Conservation (phyloP, 1,284 basidiomycete genomes). For the Ustilago crameri region DNA sequence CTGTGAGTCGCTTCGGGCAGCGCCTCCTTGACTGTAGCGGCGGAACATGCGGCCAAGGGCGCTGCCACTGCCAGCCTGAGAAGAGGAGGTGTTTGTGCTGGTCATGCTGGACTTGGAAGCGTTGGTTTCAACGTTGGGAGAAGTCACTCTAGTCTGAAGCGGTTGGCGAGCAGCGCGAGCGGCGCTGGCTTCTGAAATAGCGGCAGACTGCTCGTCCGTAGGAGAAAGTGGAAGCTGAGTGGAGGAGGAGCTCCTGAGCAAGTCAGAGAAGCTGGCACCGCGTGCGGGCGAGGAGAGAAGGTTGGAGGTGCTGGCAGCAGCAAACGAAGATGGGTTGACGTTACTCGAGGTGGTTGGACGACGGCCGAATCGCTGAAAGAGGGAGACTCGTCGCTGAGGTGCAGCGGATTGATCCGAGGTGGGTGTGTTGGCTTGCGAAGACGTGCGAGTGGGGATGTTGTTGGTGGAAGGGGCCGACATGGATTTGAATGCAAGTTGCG, state of each 20-base stretch:
- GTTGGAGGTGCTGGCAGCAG: constrained; percentile 45
- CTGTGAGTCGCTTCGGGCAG: constrained; percentile 20
- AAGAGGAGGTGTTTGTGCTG: not conserved
- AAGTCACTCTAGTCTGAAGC: constrained; percentile 9
- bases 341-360: constrained; percentile 28
- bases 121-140: constrained; percentile 5
- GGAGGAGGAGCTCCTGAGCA: constrained; percentile 36
- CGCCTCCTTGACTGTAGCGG: constrained; percentile 54
- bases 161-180: constrained; percentile 17
- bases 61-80: constrained; percentile 18
- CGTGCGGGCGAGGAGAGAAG: constrained; percentile 16
- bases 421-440: constrained; percentile 2
- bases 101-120: constrained; percentile 1
- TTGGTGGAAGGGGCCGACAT: constrained; percentile 23
- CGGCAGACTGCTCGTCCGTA: not conserved
- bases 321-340: constrained; percentile 19
- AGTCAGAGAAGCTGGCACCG: constrained; percentile 18
- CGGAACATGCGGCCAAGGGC: constrained; percentile 60
- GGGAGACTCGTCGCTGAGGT: constrained; percentile 10
- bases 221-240: constrained; percentile 29
- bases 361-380: constrained; percentile 27
- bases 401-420: constrained; percentile 6
- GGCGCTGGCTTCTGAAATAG: constrained; percentile 1
- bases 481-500: not conserved
- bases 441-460: constrained; percentile 6